Evolutionary conservation across 2,329 filamentous ascomycete genomes (phyloP).

Genomic region (Trichoderma koningii): DNA sequence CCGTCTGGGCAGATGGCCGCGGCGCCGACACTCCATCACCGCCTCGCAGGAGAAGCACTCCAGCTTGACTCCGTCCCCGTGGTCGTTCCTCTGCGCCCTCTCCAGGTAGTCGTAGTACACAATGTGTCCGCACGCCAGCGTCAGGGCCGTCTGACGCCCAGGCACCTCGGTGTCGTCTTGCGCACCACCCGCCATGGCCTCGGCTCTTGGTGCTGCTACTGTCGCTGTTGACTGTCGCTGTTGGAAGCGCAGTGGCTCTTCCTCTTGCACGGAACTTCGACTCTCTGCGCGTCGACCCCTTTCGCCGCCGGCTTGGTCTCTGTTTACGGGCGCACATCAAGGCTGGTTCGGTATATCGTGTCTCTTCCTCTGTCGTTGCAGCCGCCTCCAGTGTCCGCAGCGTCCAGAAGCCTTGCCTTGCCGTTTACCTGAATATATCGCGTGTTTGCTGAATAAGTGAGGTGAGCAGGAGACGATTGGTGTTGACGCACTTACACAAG

Average conservation of each 20-base stretch:
- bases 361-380: too few species aligned
- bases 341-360: too few species aligned
- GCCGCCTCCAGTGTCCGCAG: too few species aligned
- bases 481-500: too few species aligned
- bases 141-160: neutral
- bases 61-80: neutral
- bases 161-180: neutral
- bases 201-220: neutral
- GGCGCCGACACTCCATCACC: neutral
- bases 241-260: neutral
- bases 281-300: too few species aligned
- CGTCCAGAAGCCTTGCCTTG: too few species aligned
- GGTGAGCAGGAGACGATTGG: too few species aligned
- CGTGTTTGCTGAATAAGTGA: too few species aligned
- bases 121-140: constrained; percentile 34
- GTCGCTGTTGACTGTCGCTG: neutral
- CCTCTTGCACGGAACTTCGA: too few species aligned
- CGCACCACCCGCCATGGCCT: neutral
- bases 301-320: too few species aligned
- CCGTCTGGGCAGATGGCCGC: neutral
- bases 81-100: neutral
- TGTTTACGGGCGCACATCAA: too few species aligned
- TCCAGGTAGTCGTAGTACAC: constrained; percentile 30
- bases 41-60: neutral
- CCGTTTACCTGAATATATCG: too few species aligned